Evolutionary conservation across 495 filamentous ascomycete genomes (phyloP), one percentile per base, ranked within the genome.

Genomic region (Penicillium daleae): DNA sequence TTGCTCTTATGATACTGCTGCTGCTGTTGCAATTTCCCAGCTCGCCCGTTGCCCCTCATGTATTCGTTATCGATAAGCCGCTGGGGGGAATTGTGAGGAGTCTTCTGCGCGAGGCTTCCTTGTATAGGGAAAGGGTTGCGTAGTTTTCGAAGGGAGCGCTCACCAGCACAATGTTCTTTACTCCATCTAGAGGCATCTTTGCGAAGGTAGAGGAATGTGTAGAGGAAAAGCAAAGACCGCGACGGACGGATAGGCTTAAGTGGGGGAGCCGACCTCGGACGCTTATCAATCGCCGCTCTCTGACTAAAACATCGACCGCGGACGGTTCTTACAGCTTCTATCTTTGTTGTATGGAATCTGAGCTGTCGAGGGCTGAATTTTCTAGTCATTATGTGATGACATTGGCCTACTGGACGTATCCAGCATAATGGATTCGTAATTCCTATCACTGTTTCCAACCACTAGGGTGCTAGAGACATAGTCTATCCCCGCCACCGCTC

Each of bases 161-260:
- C 65, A 84, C 82, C 67, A 85, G 76, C 33, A 85, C 72, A 46
- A 83, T 79, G 58, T 85, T 82, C 66, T 83, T 83, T 42, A 83
- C 79, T 17, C 80, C 80, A 59, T 79, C 74, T 32, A 83, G 70
- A 75, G 80, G 76, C 81, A 83, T 83, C 19, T 65, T 64, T 53
- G 19, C 2, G 53, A 8, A 51, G 9, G 15, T 21, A 56, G 46
- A 55, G 54, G 31, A 57, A 32, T 15, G 27, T 33, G 33, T 22
- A 44, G 26, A 49, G 26, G 42, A 35, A 60, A 40, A 51, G 57
- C 21, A 58, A 51, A 59, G 52, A 58, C 53, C 24, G 32, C 37
- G 62, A 59, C 22, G 58, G 54, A 32, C 31, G 46, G 50, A 57
- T 42, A 31, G 48, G 56, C 26, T 53, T 40, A 50, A 63, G 62